Evolutionary conservation across 352 stramenopile species (phyloP), one percentile per base, ranked within the genome.

Genomic region (Phytophthora pluvialis): DNA sequence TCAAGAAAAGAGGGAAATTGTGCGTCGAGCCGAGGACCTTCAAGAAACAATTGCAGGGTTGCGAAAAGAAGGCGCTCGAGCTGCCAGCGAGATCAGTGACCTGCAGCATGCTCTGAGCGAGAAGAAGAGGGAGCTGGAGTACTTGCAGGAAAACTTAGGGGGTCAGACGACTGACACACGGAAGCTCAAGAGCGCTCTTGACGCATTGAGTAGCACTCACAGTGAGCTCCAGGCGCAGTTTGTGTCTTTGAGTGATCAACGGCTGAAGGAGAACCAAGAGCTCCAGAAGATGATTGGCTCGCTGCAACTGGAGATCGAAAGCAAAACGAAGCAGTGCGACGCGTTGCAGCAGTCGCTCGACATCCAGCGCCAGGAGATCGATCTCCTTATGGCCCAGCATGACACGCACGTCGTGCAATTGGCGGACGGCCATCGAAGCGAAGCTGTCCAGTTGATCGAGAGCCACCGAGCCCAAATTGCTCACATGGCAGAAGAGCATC

Each of bases 11-110:
- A 46, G 47, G 12, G 63, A 67, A 47, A 50, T 67, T 10, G 39
- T 74, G 28, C 45, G 10, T 25, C 48, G 47, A 50, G 49, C 43
- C 10, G 67, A 74, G 5, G 44, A 60, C 13, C 61, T 74, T 4
- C 67, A 74, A 64, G 67, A 74, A 38, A 54, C 60, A 56, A 44
- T 70, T 10, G 67, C 67, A 46, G 49, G 54, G 10, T 32, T 74
- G 32, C 47, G 55, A 12, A 69, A 69, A 67, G 61, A 62, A 15
- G 48, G 45, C 3, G 40, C 16, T 51, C 54, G n/a, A 26, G 47
- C 61, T 42, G 50, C 44, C 11, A 54, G 33, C 29, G 44, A 74
- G 8, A 43, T 71, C 2, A 64, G 40, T 28, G 67, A 70, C 35
- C 44, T 70, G 15, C 60, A 71, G 3, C 60, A 67, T 12, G 54